phyloP scores from a whole-genome alignment of 2,329 filamentous ascomycete species.

The Mariannaea elegans region DNA sequence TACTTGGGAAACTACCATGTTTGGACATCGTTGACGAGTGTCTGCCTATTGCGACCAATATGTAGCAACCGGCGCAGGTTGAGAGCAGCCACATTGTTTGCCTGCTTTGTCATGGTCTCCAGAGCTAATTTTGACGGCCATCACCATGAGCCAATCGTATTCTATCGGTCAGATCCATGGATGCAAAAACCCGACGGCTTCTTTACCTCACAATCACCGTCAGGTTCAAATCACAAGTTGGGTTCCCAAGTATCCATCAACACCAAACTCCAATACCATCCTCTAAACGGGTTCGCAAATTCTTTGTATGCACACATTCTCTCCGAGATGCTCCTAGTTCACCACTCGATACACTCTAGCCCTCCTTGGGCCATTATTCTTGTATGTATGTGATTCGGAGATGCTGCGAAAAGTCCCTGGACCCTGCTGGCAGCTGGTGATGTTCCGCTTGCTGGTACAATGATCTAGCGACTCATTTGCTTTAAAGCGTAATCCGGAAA shows the following conservation, averaged over 20 bases:
- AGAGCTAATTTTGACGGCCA: not conserved
- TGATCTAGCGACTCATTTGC: not conserved
- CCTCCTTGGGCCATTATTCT: too few species aligned
- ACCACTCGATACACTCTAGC: not conserved
- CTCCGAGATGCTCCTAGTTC: not conserved
- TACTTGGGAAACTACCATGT: not conserved
- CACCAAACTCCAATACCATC: constrained; percentile 35
- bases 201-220: not conserved
- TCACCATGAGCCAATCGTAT: constrained; percentile 21
- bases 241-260: constrained; percentile 25
- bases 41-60: not conserved
- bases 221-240: constrained; percentile 11
- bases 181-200: not conserved
- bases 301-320: not conserved
- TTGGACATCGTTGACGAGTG: not conserved
- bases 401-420: not conserved
- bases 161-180: not conserved
- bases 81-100: not conserved
- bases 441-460: not conserved
- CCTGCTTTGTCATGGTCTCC: not conserved
- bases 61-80: not conserved
- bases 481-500: not conserved
- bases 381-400: not conserved
- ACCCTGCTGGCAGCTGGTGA: too few species aligned
- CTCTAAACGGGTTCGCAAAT: not conserved